Conservation (phyloP, 257 asterid genomes). For the Solanum corneliomulleri region DNA sequence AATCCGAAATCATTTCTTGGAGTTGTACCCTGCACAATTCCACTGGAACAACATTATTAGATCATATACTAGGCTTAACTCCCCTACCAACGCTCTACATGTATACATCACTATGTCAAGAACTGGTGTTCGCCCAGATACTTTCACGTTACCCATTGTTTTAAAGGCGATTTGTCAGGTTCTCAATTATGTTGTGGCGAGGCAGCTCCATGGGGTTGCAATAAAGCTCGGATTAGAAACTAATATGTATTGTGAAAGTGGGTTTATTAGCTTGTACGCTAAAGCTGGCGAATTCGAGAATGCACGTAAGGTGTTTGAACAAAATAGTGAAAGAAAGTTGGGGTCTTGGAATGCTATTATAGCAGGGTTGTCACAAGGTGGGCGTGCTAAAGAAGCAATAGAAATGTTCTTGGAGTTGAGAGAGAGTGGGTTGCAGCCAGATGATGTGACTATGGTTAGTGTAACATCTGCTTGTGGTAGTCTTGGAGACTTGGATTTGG, state of each 20-base stretch:
- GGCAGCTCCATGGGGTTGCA: constrained; percentile 44
- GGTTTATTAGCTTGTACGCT: constrained; percentile 47
- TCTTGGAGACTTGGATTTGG: constrained; percentile 59
- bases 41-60: constrained; percentile 70
- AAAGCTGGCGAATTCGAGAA: constrained; percentile 36
- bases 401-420: constrained; percentile 46
- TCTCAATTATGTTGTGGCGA: constrained; percentile 17
- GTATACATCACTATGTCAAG: constrained; percentile 52
- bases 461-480: constrained; percentile 72
- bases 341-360: constrained; percentile 93
- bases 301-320: constrained; percentile 55
- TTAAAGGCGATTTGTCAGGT: constrained; percentile 41
- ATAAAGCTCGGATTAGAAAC: constrained; percentile 36
- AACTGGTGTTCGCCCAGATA: constrained; percentile 45
- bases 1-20: constrained; percentile 46
- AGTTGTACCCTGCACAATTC: constrained; percentile 34
- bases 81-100: constrained; percentile 44
- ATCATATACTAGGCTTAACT: constrained; percentile 40
- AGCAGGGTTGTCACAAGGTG: constrained; percentile 72
- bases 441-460: constrained; percentile 79
- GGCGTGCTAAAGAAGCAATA: constrained; percentile 52
- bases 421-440: constrained; percentile 46
- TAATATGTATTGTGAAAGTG: constrained; percentile 70
- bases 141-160: constrained; percentile 56
- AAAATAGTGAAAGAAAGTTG: constrained; percentile 48